Evolutionary conservation across 106 monocot species (phyloP).

Genomic region (Dendrobium chrysotoxum): DNA sequence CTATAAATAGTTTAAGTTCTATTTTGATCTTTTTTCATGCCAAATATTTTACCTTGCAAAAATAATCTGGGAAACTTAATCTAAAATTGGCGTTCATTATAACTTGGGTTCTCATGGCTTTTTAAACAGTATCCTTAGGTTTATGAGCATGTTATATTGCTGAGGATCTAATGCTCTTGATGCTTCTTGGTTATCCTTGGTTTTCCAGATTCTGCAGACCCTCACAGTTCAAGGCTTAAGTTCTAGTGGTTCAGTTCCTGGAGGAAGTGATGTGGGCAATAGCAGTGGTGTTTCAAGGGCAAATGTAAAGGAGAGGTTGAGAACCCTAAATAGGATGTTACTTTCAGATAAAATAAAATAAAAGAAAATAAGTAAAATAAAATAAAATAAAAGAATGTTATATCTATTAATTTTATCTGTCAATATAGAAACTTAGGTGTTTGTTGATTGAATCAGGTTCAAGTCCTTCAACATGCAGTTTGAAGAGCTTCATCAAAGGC

Average conservation of each 20-base stretch:
- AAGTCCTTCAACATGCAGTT: constrained; percentile 43
- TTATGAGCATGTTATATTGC: neutral
- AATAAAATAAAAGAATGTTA: no score
- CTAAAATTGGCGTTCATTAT: neutral
- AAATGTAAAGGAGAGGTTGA: constrained; percentile 35
- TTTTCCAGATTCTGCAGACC: constrained; percentile 34
- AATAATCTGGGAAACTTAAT: neutral
- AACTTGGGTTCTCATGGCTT: neutral
- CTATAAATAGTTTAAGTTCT: no score
- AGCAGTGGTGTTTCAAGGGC: constrained; percentile 49
- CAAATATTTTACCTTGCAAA: neutral
- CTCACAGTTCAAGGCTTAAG: constrained; percentile 24
- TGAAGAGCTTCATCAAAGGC: constrained; percentile 51
- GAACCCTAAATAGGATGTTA: neutral
- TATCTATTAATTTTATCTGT: neutral
- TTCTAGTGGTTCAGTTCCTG: constrained; percentile 14
- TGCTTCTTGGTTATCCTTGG: neutral
- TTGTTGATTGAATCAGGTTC: constrained; percentile 25
- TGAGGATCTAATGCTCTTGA: neutral
- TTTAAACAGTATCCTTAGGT: neutral
- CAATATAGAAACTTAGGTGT: neutral
- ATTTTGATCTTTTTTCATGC: no score
- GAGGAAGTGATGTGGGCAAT: constrained; percentile 29
- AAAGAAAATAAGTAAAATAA: no score
- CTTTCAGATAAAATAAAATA: no score